Conservation (phyloP, 2,329 filamentous ascomycete species). For the Zasmidium angulare region DNA sequence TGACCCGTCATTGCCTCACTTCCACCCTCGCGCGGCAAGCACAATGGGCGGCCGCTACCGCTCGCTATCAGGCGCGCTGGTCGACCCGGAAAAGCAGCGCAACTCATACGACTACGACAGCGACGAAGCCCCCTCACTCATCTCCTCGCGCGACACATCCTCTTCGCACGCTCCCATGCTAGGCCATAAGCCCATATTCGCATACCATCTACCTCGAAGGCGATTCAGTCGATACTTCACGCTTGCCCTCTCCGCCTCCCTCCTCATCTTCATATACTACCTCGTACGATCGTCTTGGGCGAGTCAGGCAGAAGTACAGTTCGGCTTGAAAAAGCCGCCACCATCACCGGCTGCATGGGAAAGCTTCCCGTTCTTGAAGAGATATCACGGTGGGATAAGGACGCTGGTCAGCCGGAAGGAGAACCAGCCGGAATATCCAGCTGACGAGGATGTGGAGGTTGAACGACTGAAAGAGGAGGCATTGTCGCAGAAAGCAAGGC, state of each 20-base stretch:
- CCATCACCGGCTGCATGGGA: conserved; percentile 77
- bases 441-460: conserved; percentile 59
- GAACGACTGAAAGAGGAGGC: conserved; percentile 38
- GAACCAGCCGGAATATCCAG: conserved; percentile 80
- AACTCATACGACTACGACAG: conserved; percentile 36
- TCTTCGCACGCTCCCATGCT: conserved; percentile 33
- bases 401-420: conserved; percentile 64
- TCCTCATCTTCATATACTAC: conserved; percentile 74
- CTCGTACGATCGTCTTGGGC: conserved; percentile 56
- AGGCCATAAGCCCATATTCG: conserved; percentile 31
- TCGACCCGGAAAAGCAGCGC: conserved; percentile 42
- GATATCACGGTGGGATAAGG: conserved; percentile 87
- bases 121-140: conserved; percentile 33
- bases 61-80: conserved; percentile 32
- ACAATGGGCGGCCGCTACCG: conserved; percentile 30
- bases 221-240: conserved; percentile 78
- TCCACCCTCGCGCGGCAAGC: not conserved
- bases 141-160: conserved; percentile 25
- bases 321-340: conserved; percentile 53
- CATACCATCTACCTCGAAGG: conserved; percentile 45
- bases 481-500: conserved; percentile 36
- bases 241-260: conserved; percentile 64
- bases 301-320: conserved; percentile 53
- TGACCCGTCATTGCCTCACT: not conserved
- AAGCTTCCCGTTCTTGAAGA: conserved; percentile 76